Evolutionary conservation across 106 monocot genomes (phyloP).

Genomic region (Dendrobium nobile): DNA sequence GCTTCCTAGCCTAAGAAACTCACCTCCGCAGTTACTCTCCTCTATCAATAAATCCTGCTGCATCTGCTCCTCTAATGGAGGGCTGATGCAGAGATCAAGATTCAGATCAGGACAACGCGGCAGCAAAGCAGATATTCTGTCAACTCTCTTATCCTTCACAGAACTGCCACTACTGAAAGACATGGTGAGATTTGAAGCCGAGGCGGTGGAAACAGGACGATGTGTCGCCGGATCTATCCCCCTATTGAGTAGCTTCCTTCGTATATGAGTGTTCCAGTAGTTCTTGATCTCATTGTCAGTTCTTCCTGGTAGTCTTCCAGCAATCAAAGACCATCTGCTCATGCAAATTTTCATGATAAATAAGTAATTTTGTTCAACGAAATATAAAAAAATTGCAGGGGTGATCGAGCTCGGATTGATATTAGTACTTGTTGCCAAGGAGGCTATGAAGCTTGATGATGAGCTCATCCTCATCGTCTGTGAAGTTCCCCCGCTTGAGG

Average conservation of each 20-base stretch:
- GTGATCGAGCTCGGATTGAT: too few species aligned
- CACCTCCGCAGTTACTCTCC: not conserved
- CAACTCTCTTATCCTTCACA: not conserved
- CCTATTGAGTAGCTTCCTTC: slow-evolving; percentile 42
- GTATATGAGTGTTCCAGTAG: slow-evolving; percentile 71
- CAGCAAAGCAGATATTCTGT: not conserved
- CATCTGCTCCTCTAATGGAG: slow-evolving; percentile 28
- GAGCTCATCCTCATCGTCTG: slow-evolving; percentile 38
- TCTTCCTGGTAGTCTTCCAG: slow-evolving; percentile 51
- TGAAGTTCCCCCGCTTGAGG: slow-evolving; percentile 55
- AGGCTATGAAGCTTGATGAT: slow-evolving; percentile 47
- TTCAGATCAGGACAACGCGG: slow-evolving; percentile 42
- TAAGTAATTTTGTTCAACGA: too few species aligned
- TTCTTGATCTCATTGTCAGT: slow-evolving; percentile 71
- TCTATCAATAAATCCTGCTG: not conserved
- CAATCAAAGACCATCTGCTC: slow-evolving; percentile 53
- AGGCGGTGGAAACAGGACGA: slow-evolving; percentile 25
- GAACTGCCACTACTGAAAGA: not conserved
- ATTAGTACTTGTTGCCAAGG: slow-evolving; percentile 24
- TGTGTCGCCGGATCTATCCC: slow-evolving; percentile 55
- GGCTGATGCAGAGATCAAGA: slow-evolving; percentile 75
- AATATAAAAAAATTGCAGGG: too few species aligned
- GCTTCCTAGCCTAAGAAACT: not conserved
- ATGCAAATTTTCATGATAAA: too few species aligned
- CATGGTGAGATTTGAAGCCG: not conserved